Base-by-base conservation (phyloP, 1,284 basidiomycete species). In the Baeospora myosura region DNA sequence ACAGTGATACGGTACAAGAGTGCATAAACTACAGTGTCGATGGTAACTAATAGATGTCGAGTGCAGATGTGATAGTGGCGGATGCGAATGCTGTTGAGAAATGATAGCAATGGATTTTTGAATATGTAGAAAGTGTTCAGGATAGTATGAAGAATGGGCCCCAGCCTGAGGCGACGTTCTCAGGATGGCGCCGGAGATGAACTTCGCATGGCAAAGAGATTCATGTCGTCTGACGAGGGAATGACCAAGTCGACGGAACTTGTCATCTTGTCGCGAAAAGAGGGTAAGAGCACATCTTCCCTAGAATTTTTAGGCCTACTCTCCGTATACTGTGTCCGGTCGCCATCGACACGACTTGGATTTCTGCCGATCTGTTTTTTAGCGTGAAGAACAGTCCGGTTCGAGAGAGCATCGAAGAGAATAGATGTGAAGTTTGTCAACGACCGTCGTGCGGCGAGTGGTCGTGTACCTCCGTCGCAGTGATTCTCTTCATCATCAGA, bases 401-500 rank as follows among this genome's bases (percentile, higher is more conserved):
- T 65, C 32, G 55, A 61, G 36, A 64, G 61, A 10, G 74, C 69
- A 41, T 69, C 65, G 3, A 68, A 65, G 20, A 76, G 52, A 23
- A 76, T 52, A 10, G 69, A 69, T n/a, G 56, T 53, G 73, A 70
- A 44, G 20, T 7, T 11, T 20, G 26, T 17, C 23, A 34, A 10
- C 3, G 26, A 17, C 18, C 33, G 14, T 22, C 37, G 25, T 42
- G 24, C n/a, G 24, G 22, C 26, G 31, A 36, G 5, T 26, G 29
- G 23, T 23, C 40, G 28, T 24, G 41, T 43, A 5, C 38, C 41
- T 21, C 52, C 36, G 24, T n/a, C n/a, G n/a, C n/a, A n/a, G n/a
- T n/a, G n/a, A n/a, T n/a, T n/a, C n/a, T n/a, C n/a, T n/a, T n/a
- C n/a, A n/a, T n/a, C n/a, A n/a, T n/a, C n/a, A n/a, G n/a, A n/a